These are phyloP conservation scores for Luffa acutangula DNA, from an alignment of 306 rosid genomes.

Conservation along the genomic window DNA sequence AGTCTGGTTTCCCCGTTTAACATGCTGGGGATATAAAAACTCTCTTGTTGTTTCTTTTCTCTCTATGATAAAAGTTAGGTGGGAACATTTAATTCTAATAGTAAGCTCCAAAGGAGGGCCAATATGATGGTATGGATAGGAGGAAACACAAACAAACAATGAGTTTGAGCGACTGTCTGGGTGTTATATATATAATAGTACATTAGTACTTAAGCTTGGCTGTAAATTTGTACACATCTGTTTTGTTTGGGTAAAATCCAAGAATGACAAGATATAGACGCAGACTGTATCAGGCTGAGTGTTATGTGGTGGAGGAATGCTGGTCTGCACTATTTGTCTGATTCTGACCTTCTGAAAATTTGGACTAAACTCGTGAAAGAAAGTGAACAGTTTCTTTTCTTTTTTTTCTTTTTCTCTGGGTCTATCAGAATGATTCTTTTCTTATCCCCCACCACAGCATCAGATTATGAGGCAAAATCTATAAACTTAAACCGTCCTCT, in stretches of 20 bases:
- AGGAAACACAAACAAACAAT: not conserved
- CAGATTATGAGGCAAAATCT: not conserved
- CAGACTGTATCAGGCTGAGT: constrained; percentile 7
- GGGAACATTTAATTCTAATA: not conserved
- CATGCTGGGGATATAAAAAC: not conserved
- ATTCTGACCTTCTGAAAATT: constrained; percentile 9
- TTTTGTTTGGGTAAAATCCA: constrained; percentile 12
- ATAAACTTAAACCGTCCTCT: not conserved
- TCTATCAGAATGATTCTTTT: constrained; percentile 3
- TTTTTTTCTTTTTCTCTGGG: not conserved
- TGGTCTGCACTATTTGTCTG: constrained; percentile 9
- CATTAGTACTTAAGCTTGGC: not conserved
- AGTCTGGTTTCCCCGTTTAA: not conserved
- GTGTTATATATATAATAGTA: not conserved
- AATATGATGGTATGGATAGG: not conserved
- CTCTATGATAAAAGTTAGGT: not conserved
- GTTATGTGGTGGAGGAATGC: constrained; percentile 6
- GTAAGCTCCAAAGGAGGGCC: not conserved
- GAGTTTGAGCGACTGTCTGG: not conserved
- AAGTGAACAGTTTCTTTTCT: not conserved
- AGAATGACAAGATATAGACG: constrained; percentile 3
- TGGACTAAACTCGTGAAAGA: constrained; percentile 2
- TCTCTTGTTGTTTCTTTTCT: not conserved
- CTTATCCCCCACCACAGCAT: constrained; percentile 5
- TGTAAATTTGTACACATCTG: not conserved